Percentiles rank a stretch among this genome's conserved stretches.
phyloP scores from a whole-genome alignment of 164 flowering plant species.

The Kalanchoe fedtschenkoi region DNA sequence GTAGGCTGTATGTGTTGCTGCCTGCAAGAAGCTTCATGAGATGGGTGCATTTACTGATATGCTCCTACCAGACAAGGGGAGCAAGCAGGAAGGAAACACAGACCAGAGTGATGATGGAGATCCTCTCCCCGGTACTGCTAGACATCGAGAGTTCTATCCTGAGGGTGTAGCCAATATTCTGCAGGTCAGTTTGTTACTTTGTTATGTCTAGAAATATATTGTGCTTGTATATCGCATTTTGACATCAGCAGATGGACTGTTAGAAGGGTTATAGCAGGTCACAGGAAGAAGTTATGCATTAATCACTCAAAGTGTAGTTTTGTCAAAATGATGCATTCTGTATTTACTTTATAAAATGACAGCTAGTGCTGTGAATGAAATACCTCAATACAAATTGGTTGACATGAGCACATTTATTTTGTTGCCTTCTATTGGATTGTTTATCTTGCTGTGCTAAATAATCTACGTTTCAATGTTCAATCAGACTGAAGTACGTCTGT shows the following conservation, averaged over 20 bases:
- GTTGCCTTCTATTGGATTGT: too few relatives aligned
- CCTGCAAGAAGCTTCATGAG: conserved; percentile 98
- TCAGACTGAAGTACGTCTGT: too few relatives aligned
- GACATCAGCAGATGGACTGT: neutral
- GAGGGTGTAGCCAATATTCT: conserved; percentile 93
- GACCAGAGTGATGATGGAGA: conserved; percentile 81
- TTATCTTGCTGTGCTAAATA: too few relatives aligned
- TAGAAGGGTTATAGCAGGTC: neutral
- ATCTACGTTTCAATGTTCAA: too few relatives aligned
- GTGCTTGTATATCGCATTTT: neutral
- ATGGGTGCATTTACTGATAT: conserved; percentile 99
- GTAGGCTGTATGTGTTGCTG: conserved; percentile 97
- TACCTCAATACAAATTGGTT: too few relatives aligned
- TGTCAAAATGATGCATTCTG: too few relatives aligned
- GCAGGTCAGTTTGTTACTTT: conserved; percentile 38
- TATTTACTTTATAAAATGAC: too few relatives aligned
- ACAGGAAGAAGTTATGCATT: too few relatives aligned
- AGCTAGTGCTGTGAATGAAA: too few relatives aligned
- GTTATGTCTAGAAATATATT: neutral
- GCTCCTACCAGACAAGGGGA: conserved; percentile 98
- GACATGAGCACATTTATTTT: too few relatives aligned
- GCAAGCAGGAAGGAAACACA: conserved; percentile 66
- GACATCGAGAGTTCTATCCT: conserved; percentile 98
- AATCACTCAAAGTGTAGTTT: too few relatives aligned
- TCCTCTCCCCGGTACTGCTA: conserved; percentile 91